A percentile compares a stretch with the other conserved stretches of the same genome.
These are phyloP conservation scores for Phytophthora lateralis DNA, from an alignment of 352 stramenopile species.

Conservation along the genomic window DNA sequence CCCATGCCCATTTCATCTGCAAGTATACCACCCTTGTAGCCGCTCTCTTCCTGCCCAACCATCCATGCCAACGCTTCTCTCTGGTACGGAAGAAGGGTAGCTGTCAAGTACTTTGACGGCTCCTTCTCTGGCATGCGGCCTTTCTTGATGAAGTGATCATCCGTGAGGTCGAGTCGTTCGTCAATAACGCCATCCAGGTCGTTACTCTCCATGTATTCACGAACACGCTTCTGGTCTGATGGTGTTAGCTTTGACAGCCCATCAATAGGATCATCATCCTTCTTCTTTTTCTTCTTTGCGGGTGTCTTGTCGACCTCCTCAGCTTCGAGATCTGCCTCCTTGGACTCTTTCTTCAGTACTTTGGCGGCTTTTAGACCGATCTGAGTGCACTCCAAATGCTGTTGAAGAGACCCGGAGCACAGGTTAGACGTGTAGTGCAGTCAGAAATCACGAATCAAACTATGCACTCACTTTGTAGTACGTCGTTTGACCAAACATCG, in stretches of 20 bases:
- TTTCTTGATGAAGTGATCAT: conserved; percentile 81
- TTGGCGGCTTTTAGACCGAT: conserved; percentile 27
- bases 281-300: conserved; percentile 16
- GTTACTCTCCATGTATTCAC: conserved; percentile 67
- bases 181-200: conserved; percentile 57
- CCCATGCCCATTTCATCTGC: conserved; percentile 99
- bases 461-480: conserved; percentile 76
- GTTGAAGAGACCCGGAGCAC: background rate
- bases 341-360: conserved; percentile 20
- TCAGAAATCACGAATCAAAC: background rate
- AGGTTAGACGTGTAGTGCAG: conserved; percentile 2
- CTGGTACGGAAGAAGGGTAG: conserved; percentile 98
- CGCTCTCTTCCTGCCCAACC: conserved; percentile 90
- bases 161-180: conserved; percentile 66
- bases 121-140: conserved; percentile 67
- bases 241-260: conserved; percentile 47
- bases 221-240: conserved; percentile 54
- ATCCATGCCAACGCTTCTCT: conserved; percentile 97
- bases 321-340: conserved; percentile 15
- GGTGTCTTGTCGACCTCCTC: conserved; percentile 15
- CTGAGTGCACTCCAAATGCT: conserved; percentile 46
- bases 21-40: conserved; percentile 94
- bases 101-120: conserved; percentile 79
- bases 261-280: conserved; percentile 51
- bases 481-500: conserved; percentile 78